phyloP scores from a whole-genome alignment of 495 filamentous ascomycete species.

The Alectoria sarmentosa region DNA sequence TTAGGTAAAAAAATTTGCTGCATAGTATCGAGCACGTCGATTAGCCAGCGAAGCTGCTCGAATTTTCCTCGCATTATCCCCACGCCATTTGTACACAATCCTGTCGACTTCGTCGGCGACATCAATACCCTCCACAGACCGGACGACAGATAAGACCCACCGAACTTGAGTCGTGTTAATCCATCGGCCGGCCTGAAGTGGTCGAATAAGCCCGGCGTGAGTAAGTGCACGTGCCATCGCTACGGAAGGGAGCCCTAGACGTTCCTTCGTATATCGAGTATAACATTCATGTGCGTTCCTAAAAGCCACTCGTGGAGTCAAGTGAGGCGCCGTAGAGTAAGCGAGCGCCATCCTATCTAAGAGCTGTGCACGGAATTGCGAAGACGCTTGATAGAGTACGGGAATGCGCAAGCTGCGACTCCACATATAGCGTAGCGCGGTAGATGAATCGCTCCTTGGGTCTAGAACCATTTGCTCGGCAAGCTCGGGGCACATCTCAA shows the following conservation, averaged over 20 bases:
- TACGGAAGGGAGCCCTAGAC: constrained; percentile 19
- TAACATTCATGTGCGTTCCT: constrained; percentile 28
- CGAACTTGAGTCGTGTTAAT: constrained; percentile 21
- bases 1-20: too few relatives aligned
- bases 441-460: constrained; percentile 4
- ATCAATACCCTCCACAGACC: constrained; percentile 26
- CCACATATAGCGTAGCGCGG: constrained; percentile 11
- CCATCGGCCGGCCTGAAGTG: constrained; percentile 22
- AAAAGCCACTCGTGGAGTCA: constrained; percentile 23
- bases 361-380: constrained; percentile 11
- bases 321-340: constrained; percentile 20
- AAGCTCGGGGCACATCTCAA: constrained; percentile 23
- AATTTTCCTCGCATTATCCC: neutral
- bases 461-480: constrained; percentile 22
- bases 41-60: neutral
- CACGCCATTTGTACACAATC: constrained; percentile 24
- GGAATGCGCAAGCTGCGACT: neutral
- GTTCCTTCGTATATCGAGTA: constrained; percentile 22
- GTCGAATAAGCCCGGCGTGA: constrained; percentile 25
- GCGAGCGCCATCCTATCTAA: constrained; percentile 27
- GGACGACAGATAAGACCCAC: constrained; percentile 27
- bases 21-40: neutral
- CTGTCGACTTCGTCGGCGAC: constrained; percentile 26
- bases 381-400: neutral
- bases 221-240: constrained; percentile 27